Conservation (phyloP, 1,139 yeast species). For the Scheffersomyces segobiensis region DNA sequence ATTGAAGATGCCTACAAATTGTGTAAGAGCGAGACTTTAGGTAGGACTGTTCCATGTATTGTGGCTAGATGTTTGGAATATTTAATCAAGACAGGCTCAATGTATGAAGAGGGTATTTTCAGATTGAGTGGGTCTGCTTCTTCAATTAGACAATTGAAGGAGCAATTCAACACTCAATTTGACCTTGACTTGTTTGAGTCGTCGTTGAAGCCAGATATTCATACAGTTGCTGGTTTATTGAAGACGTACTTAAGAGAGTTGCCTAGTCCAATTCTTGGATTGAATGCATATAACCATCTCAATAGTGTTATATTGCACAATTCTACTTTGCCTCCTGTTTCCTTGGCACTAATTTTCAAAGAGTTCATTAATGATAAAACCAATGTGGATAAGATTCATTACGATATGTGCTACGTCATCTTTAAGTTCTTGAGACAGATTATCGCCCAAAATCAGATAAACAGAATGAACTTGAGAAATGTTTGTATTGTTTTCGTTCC, state of each 20-base stretch:
- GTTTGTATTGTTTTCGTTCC: slow-evolving; percentile 86
- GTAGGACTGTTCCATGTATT: slow-evolving; percentile 67
- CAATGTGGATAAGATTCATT: slow-evolving; percentile 44
- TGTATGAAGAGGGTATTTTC: slow-evolving; percentile 87
- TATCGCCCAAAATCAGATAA: slow-evolving; percentile 59
- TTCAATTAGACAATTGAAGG: slow-evolving; percentile 70
- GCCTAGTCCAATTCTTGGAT: slow-evolving; percentile 65
- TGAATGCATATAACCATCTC: slow-evolving; percentile 40
- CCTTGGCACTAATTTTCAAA: slow-evolving; percentile 30
- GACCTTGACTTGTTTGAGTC: slow-evolving; percentile 66
- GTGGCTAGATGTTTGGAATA: slow-evolving; percentile 75
- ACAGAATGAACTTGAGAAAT: slow-evolving; percentile 82
- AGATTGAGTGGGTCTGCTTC: slow-evolving; percentile 89
- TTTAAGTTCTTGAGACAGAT: slow-evolving; percentile 69
- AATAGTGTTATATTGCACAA: slow-evolving; percentile 24
- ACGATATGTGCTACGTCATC: slow-evolving; percentile 62
- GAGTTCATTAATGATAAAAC: slow-evolving; percentile 28
- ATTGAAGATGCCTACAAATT: slow-evolving; percentile 52
- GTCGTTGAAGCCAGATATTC: slow-evolving; percentile 55
- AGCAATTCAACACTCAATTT: slow-evolving; percentile 58
- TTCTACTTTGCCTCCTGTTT: slow-evolving; percentile 14
- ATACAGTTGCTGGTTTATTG: slow-evolving; percentile 76
- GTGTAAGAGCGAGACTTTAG: slow-evolving; percentile 49
- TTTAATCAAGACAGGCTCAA: slow-evolving; percentile 66
- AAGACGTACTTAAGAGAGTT: slow-evolving; percentile 74